phyloP scores from a whole-genome alignment of 768 basidiomycete genomes.

The Rhizopogon rudus region DNA sequence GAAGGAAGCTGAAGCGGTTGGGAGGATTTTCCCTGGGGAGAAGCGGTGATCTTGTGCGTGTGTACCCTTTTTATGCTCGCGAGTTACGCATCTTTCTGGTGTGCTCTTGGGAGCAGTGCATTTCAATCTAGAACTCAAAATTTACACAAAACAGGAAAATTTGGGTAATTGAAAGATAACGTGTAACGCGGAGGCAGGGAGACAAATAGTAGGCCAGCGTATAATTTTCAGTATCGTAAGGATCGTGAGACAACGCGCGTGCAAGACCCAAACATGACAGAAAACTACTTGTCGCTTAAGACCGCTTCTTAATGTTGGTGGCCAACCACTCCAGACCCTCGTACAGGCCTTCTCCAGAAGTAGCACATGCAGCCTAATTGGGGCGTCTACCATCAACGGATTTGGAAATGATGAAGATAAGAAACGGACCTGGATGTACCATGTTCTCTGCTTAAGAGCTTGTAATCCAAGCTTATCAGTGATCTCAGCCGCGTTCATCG shows the following conservation, averaged over 20 bases:
- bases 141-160: conserved; percentile 25
- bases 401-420: not conserved
- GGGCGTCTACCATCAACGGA: conserved; percentile 12
- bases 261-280: conserved; percentile 39
- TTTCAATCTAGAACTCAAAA: conserved; percentile 21
- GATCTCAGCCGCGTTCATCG: conserved; percentile 99
- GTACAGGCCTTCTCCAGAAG: conserved; percentile 97
- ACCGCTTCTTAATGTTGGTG: conserved; percentile 82
- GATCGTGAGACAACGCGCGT: conserved; percentile 54
- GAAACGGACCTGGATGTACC: conserved; percentile 89
- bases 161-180: conserved; percentile 21
- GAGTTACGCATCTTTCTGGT: not conserved
- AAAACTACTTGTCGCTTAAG: conserved; percentile 39
- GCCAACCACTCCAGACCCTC: conserved; percentile 98
- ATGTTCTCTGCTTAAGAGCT: conserved; percentile 92
- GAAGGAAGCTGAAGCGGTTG: conserved; percentile 75
- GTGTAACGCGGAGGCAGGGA: conserved; percentile 20
- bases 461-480: conserved; percentile 99
- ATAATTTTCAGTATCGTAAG: conserved; percentile 55
- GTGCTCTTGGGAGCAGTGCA: conserved; percentile 8
- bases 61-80: not conserved
- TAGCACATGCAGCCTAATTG: conserved; percentile 90
- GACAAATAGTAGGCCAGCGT: conserved; percentile 38
- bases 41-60: conserved; percentile 35
- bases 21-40: conserved; percentile 69